phyloP scores from a whole-genome alignment of 805 yeast species.

The Candida yuanshanica region DNA sequence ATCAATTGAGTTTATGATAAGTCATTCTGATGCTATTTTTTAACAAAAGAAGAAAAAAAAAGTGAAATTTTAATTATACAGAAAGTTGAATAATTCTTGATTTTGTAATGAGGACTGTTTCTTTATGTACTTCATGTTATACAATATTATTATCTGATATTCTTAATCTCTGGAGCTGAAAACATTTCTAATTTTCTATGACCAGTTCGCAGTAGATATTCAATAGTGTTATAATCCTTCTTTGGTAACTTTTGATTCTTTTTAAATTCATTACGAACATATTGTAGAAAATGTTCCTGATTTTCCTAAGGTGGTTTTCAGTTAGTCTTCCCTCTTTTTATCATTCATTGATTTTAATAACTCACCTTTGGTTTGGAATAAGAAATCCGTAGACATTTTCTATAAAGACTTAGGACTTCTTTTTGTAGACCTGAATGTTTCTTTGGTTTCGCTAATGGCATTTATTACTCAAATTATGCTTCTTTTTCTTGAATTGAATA shows the following conservation, averaged over 20 bases:
- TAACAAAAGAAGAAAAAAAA: background rate
- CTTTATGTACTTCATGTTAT: background rate
- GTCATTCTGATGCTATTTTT: constrained; percentile 39
- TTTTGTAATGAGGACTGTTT: background rate
- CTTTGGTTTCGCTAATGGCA: constrained; percentile 6
- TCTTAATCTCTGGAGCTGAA: constrained; percentile 63
- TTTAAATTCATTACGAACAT: constrained; percentile 52
- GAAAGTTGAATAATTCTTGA: too few species aligned
- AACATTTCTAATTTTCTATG: constrained; percentile 66
- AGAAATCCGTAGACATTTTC: constrained; percentile 41
- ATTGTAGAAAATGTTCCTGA: constrained; percentile 38
- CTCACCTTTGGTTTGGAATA: constrained; percentile 37
- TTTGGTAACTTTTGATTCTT: constrained; percentile 54
- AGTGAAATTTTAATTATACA: background rate
- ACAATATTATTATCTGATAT: constrained; percentile 34
- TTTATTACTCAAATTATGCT: too few species aligned
- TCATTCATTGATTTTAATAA: background rate
- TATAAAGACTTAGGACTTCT: constrained; percentile 45
- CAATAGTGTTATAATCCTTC: constrained; percentile 81
- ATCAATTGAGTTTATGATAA: constrained; percentile 66
- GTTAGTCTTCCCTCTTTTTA: constrained; percentile 1
- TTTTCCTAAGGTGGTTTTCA: constrained; percentile 31
- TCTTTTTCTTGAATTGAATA: too few species aligned
- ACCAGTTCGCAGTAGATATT: constrained; percentile 77
- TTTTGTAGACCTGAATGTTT: constrained; percentile 44